Evolutionary conservation across 106 monocot species (phyloP), one percentile per base, ranked within the genome.

Genomic region (Acorus gramineus): DNA sequence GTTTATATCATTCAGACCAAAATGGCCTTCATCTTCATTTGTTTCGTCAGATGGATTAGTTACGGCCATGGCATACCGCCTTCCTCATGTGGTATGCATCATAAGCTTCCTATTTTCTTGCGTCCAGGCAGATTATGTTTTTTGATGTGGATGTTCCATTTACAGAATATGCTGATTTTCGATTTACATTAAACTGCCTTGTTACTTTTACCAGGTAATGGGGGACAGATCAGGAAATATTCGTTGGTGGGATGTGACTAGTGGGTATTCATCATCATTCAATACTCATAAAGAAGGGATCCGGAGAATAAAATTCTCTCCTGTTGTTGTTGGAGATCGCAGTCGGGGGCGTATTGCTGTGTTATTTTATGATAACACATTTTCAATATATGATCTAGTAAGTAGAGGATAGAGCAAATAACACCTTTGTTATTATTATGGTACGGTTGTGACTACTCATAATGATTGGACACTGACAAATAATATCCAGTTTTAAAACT

Each of bases 221-320:
- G 98, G 98, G 13, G 98, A 98, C 66, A 85, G 85, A 70, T 75
- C 79, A 67, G 98, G 98, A 50, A 89, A 92, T 73, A 88, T 98
- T 77, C 84, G 92, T 45, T 98, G 98, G 98, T 98, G 98, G 98
- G 98, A 98, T 78, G 98, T 92, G n/a, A 81, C 73, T 46, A 79
- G 88, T 64, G 98, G 98, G 28, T 70, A 89, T 58, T 98, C 98
- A 43, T 98, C 98, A 43, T 86, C 92, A 50, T 98, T 98, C 71
- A 92, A 81, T 76, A 92, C 98, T 62, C 92, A 98, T 60, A 92
- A 73, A 72, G 98, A 98, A 63, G 98, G 98, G 69, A 92, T 98
- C 14, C 79, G 92, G 62, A 88, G 98, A 74, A 98, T 98, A 79
- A 98, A 98, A 56, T 98, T 98, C 75, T 92, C 98, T 5, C 98